Base-by-base conservation (phyloP, 148 eudicot species). In the Camellia granthamiana region DNA sequence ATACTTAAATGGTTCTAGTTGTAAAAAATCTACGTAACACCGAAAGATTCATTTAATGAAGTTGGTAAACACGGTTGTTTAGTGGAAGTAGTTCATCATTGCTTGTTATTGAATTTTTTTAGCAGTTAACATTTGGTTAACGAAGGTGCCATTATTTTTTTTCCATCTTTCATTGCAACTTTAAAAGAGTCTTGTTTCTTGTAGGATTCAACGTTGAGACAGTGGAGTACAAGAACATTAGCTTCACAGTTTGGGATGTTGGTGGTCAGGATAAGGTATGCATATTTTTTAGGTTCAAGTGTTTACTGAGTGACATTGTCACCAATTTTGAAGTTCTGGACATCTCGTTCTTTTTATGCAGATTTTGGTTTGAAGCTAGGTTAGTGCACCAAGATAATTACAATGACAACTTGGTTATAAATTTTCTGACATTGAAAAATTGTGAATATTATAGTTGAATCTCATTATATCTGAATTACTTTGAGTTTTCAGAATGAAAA, bases 231-330 rank as follows among this genome's bases (percentile, higher is more conserved):
- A 82, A 82, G 77, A 82, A 77, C 77, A 82, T 82, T 49, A 77
- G 84, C 76, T 77, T 82, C 72, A 82, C 84, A 5, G 84, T 82
- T 51, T 82, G 84, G 84, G 84, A 82, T 77, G 84, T 82, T 54
- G 84, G 84, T 2, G 84, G 84, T 77, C 84, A 77, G 72, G 84
- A 82, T 61, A 82, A 82, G 80, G 84, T 82, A 64, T 51, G 69
- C 56, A 19, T 5, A 9, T 67, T 38, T 75, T 44, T 78, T 5
- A 6, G 30, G 5, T 56, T 61, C 12, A 43, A 42, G 15, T 21
- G 12, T 23, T 64, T n/a, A 54, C 18, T 14, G 13, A 3, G 11
- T 7, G 12, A 21, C 15, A 12, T 13, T 4, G 42, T 64, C 42
- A 8, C 12, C 69, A 23, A 9, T 2, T 8, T 23, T 30, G 12